These are phyloP conservation scores for Gynandropsis gynandra DNA, from an alignment of 345 rosid species.

Conservation along the genomic window DNA sequence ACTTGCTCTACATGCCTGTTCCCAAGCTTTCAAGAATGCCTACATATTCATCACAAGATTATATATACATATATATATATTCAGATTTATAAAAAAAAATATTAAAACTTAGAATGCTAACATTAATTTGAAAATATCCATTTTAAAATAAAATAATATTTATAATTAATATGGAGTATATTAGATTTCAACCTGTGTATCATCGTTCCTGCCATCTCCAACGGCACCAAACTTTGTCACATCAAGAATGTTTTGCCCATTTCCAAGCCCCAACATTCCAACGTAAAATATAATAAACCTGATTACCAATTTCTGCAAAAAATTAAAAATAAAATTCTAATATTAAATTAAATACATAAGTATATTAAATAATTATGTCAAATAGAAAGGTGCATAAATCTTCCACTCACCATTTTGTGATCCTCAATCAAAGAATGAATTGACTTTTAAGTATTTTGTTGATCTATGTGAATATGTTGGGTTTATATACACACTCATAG, in stretches of 20 bases:
- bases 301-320: too few species aligned
- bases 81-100: neutral
- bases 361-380: too few species aligned
- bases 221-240: constrained; percentile 22
- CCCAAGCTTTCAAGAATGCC: constrained; percentile 48
- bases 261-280: neutral
- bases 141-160: neutral
- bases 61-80: neutral
- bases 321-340: too few species aligned
- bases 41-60: neutral
- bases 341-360: too few species aligned
- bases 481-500: too few species aligned
- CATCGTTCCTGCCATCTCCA: constrained; percentile 21
- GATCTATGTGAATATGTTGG: too few species aligned
- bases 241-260: constrained; percentile 19
- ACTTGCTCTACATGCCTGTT: constrained; percentile 23
- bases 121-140: neutral
- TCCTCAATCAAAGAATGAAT: too few species aligned
- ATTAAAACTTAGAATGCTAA: neutral
- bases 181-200: constrained; percentile 16
- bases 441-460: too few species aligned
- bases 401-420: too few species aligned
- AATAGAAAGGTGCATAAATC: too few species aligned
- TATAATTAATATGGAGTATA: neutral
- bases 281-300: too few species aligned